Percentiles rank a stretch among this genome's conserved stretches.
These are phyloP conservation scores for Selaginella tamariscina DNA, from an alignment of 75 land plant species.

Conservation along the genomic window DNA sequence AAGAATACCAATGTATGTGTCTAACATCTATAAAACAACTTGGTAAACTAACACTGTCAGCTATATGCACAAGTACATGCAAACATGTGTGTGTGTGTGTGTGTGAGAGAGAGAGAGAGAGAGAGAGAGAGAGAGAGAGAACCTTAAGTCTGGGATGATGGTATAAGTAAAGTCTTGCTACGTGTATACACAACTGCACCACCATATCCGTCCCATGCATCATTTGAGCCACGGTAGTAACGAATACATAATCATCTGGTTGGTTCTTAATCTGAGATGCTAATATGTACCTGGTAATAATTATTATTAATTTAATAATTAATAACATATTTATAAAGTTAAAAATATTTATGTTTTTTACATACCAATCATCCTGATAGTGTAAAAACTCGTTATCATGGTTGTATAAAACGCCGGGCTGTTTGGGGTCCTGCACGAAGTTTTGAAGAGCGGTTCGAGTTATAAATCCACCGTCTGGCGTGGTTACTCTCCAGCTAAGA, in stretches of 20 bases:
- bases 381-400: slow-evolving; percentile 94
- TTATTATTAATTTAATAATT: too few relatives aligned
- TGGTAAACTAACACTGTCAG: too few relatives aligned
- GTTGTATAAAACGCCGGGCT: slow-evolving; percentile 74
- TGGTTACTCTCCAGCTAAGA: slow-evolving; percentile 66
- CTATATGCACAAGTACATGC: too few relatives aligned
- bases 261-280: slow-evolving; percentile 60
- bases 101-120: too few relatives aligned
- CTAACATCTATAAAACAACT: too few relatives aligned
- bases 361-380: slow-evolving; percentile 92
- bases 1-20: too few relatives aligned
- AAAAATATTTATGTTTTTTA: neutral
- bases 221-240: slow-evolving; percentile 90
- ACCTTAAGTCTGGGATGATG: slow-evolving; percentile 63
- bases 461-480: slow-evolving; percentile 83
- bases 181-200: slow-evolving; percentile 90
- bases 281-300: slow-evolving; percentile 58
- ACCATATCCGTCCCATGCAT: slow-evolving; percentile 99
- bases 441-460: slow-evolving; percentile 73
- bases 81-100: too few relatives aligned
- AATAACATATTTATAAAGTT: neutral
- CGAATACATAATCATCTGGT: slow-evolving; percentile 76
- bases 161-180: slow-evolving; percentile 47
- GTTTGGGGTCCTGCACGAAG: slow-evolving; percentile 72
- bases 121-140: too few relatives aligned